A percentile compares a stretch with the other conserved stretches of the same genome.
Conservation (phyloP, 352 stramenopile genomes). For the Globisporangium barbulae region DNA sequence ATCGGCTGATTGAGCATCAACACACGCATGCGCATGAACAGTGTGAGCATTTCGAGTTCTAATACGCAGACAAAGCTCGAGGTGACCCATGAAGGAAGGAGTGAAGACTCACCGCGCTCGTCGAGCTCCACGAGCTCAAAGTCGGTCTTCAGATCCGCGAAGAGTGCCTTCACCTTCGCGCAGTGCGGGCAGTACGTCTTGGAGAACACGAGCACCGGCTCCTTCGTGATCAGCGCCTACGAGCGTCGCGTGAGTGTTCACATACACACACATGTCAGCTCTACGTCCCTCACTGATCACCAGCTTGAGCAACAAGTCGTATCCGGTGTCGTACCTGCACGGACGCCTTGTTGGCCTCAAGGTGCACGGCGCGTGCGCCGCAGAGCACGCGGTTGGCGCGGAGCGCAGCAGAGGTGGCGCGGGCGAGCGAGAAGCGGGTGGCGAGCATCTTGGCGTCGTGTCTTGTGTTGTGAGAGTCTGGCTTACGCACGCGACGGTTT, state of each 20-base stretch:
- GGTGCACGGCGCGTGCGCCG: constrained; percentile 41
- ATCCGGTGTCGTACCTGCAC: constrained; percentile 35
- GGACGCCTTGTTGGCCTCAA: constrained; percentile 58
- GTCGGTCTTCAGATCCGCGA: constrained; percentile 69
- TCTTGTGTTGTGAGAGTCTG: not conserved
- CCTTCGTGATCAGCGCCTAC: constrained; percentile 57
- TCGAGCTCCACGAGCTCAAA: constrained; percentile 75
- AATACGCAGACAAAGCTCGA: not conserved
- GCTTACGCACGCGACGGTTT: not conserved
- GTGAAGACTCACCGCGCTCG: constrained; percentile 30
- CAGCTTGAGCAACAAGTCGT: not conserved
- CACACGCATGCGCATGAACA: not conserved
- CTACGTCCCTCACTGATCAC: too few relatives aligned
- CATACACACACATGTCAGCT: not conserved
- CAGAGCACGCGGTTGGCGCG: constrained; percentile 13
- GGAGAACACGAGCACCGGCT: constrained; percentile 91
- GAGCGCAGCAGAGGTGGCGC: constrained; percentile 9
- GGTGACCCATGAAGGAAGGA: not conserved
- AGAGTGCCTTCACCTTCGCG: constrained; percentile 84
- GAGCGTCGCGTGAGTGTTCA: not conserved
- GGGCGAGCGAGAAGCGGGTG: constrained; percentile 3
- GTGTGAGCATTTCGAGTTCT: not conserved
- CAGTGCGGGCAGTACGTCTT: constrained; percentile 96
- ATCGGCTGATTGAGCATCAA: constrained; percentile 44
- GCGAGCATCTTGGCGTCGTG: constrained; percentile 11